A percentile compares a stretch with the other conserved stretches of the same genome.
Evolutionary conservation across 2,329 filamentous ascomycete genomes (phyloP).

Genomic region (Fusarium paranaense): DNA sequence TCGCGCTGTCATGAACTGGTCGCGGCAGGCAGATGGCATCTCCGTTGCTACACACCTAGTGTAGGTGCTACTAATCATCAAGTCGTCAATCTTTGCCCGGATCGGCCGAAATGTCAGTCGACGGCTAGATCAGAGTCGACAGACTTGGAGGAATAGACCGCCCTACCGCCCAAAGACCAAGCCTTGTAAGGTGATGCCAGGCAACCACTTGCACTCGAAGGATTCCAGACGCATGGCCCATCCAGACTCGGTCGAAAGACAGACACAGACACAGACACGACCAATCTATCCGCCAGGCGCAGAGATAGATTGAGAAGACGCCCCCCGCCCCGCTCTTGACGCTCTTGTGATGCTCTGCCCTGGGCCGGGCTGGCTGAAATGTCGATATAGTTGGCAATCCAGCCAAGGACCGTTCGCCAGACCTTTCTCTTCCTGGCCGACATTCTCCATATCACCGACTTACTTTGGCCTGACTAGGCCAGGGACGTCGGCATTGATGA

Average conservation of each 20-base stretch:
- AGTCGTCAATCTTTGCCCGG: slow-evolving; percentile 1
- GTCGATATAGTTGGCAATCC: slow-evolving; percentile 15
- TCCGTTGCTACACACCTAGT: background rate
- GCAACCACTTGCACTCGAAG: slow-evolving; percentile 1
- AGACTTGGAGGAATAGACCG: background rate
- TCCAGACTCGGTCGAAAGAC: slow-evolving; percentile 5
- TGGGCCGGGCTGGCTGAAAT: slow-evolving; percentile 37
- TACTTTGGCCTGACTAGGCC: slow-evolving; percentile 3
- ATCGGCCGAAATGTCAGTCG: slow-evolving; percentile 3
- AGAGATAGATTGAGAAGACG: slow-evolving; percentile 18
- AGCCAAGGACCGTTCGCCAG: slow-evolving; percentile 11
- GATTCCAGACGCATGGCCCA: slow-evolving; percentile 16
- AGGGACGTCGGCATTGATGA: slow-evolving; percentile 5
- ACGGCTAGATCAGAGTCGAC: slow-evolving; percentile 3
- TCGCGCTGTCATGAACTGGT: background rate
- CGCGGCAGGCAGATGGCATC: background rate
- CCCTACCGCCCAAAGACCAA: slow-evolving; percentile 1
- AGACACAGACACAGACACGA: background rate
- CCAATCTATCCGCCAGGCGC: slow-evolving; percentile 6
- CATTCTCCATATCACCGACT: background rate
- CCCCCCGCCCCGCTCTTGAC: slow-evolving; percentile 19
- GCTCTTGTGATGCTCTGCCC: slow-evolving; percentile 15
- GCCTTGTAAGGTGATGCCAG: slow-evolving; percentile 19
- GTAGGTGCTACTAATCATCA: background rate
- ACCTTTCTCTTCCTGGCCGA: slow-evolving; percentile 4